Evolutionary conservation across 2,329 filamentous ascomycete species (phyloP), one percentile per base, ranked within the genome.

Genomic region (Claviceps digitariae): DNA sequence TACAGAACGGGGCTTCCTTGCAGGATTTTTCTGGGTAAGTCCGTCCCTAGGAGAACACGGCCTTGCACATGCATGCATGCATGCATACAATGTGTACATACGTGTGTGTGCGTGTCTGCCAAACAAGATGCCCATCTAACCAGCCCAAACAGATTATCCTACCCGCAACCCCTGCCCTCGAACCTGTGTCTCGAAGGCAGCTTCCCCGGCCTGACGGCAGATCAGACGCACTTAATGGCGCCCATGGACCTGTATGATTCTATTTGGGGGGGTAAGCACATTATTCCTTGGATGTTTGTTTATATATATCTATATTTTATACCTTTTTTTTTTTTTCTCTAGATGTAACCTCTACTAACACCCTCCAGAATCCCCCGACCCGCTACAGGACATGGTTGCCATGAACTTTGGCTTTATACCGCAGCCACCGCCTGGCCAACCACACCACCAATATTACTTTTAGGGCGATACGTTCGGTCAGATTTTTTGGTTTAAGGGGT

Each of bases 161-260:
- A 68, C 52, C 55, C 66, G 17, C 67, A 67, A 41, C 62, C 68
- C 44, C 65, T 76, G 55, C 69, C 66, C 20, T 56, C 61, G 17
- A 64, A 56, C 29, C 63, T 67, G 45, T 64, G 62, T 49, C 62
- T 79, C 36, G 65, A 75, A 7, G 74, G 74, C 48, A 74, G 74
- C 47, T 66, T 81, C 50, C 65, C 68, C 49, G 65, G 70, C 38
- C 67, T 79, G 72, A 80, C 70, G 46, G 68, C 78, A 12, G 81
- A 83, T 55, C 77, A 78, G 17, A 71, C 75, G 3, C 70, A 78
- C 36, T 77, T 80, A 58, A 79, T 84, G 72, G 81, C 81, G 40
- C 81, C 81, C 1, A 81, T 84, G 79, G 81, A 84, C 56, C 67
- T 84, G 1, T 84, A 83, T 62, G 80, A 84, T 60, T 82, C 79